Base-by-base conservation (phyloP, 495 filamentous ascomycete species). In the Cercophora newfieldiana region DNA sequence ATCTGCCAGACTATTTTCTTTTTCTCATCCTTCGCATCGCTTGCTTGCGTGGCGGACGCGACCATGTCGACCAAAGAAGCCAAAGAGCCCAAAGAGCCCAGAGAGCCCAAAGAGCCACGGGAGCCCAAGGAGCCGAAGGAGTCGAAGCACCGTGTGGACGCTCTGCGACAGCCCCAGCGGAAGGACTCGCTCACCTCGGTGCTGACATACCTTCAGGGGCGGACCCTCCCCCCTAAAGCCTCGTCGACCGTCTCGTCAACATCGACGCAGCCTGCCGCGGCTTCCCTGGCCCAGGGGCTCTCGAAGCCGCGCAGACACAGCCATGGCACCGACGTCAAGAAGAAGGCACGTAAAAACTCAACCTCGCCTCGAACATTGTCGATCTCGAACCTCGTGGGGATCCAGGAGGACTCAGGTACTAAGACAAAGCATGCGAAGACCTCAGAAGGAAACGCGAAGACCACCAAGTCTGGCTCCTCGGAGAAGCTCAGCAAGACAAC, bases 311-410 rank as follows among this genome's bases (percentile, higher is more conserved):
- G 74, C 16, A 70, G 74, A 53, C 68, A 74, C 70, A 76, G 74
- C 67, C 67, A 72, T 26, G 67, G 70, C 58, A n/a, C 58, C 62
- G 66, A 66, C 49, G 44, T 24, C 56, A 73, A 76, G 61, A 70
- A 69, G 67, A 76, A 73, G 74, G 70, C 72, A 73, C 74, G 72
- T 73, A 69, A 51, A 65, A 67, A 58, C 53, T 76, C 74, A 65
- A 66, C 63, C 44, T 60, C 71, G 26, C 66, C 68, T 66, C 72
- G 74, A 61, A 67, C 59, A 60, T 67, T 68, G 24, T 75, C 71
- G 12, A 68, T 75, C 25, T 66, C 70, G 60, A 65, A 57, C 24
- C 37, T 64, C 54, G 21, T 66, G 53, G 65, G 59, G 18, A 67
- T 61, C 59, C 59, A 68, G 61, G 64, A 68, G 64, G 68, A 62